Conservation (phyloP, 257 asterid genomes). For the Nicotiana otophora region DNA sequence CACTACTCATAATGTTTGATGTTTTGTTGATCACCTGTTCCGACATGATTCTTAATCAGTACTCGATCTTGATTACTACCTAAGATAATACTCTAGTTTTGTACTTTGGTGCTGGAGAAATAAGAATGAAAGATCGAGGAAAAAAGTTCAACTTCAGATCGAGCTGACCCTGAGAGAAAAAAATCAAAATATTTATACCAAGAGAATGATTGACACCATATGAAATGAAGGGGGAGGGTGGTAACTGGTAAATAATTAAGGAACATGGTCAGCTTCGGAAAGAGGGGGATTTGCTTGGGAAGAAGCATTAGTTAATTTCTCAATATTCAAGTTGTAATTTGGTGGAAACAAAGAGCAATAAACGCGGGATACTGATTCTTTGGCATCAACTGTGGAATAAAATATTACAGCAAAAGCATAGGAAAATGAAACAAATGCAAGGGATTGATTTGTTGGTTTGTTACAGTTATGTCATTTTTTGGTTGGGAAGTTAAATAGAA, state of each 20-base stretch:
- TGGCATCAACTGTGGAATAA: too few species aligned
- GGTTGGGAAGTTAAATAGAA: too few species aligned
- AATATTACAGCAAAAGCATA: background rate
- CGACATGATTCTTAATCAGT: background rate
- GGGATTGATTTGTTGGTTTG: background rate
- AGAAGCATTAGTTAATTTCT: background rate
- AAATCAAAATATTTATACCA: constrained; percentile 23
- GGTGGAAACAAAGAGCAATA: background rate
- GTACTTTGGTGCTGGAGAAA: background rate
- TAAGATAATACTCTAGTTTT: background rate
- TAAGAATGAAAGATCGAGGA: constrained; percentile 8
- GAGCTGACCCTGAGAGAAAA: constrained; percentile 47
- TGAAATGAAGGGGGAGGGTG: background rate
- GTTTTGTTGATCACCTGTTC: background rate
- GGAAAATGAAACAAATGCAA: background rate
- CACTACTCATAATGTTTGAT: background rate
- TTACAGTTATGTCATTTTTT: background rate
- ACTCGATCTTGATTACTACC: background rate
- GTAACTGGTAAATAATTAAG: background rate
- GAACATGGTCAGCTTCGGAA: background rate
- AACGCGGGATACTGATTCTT: too few species aligned
- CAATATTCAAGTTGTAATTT: background rate
- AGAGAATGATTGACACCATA: background rate
- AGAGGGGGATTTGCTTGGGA: background rate
- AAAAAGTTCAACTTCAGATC: constrained; percentile 43